Evolutionary conservation across 805 yeast species (phyloP).

Genomic region (Lipomyces spencermartinsiae): DNA sequence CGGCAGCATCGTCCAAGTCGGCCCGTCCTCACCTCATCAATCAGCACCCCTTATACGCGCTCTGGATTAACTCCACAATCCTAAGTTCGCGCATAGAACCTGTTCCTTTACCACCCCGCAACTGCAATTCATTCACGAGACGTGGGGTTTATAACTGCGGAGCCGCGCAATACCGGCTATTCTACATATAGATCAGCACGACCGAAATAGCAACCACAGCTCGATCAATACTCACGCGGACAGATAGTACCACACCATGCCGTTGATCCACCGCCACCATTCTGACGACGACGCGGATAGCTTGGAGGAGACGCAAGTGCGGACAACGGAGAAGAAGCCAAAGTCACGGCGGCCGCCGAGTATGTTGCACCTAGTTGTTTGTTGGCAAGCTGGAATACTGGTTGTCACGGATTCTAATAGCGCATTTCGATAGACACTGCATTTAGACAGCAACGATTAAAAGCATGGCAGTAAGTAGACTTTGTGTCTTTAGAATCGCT

Average conservation of each 20-base stretch:
- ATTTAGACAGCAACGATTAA: slow-evolving; percentile 61
- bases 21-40: not conserved
- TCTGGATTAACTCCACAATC: not conserved
- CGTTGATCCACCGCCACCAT: slow-evolving; percentile 25
- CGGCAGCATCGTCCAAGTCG: no score
- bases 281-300: slow-evolving; percentile 32
- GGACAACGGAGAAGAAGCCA: slow-evolving; percentile 43
- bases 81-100: not conserved
- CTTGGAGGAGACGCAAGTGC: slow-evolving; percentile 35
- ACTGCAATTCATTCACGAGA: not conserved
- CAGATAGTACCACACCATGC: slow-evolving; percentile 18
- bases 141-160: not conserved
- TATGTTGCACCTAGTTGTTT: slow-evolving; percentile 5
- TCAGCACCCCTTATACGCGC: not conserved
- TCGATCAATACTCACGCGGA: not conserved
- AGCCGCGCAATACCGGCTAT: not conserved
- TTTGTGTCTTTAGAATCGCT: not conserved
- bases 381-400: not conserved
- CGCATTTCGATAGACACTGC: slow-evolving; percentile 46
- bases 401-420: not conserved
- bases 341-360: slow-evolving; percentile 52
- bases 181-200: not conserved
- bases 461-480: slow-evolving; percentile 61
- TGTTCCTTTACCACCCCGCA: not conserved
- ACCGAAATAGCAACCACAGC: not conserved